Conservation (phyloP, 345 rosid genomes). For the Xanthoceras sorbifolium region DNA sequence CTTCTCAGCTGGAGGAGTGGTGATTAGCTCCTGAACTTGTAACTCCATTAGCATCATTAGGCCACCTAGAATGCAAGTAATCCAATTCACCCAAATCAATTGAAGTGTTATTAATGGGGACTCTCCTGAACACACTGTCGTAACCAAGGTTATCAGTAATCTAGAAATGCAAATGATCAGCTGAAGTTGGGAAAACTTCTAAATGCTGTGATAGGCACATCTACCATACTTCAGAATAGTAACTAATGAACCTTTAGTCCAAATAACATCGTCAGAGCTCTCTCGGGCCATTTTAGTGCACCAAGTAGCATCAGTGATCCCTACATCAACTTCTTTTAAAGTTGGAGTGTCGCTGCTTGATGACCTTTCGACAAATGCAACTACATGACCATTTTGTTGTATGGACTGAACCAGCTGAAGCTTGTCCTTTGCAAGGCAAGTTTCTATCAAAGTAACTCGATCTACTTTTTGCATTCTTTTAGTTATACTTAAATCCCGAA, state of each 20-base stretch:
- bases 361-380: constrained; percentile 28
- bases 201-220: constrained; percentile 27
- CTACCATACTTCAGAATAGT: constrained; percentile 15
- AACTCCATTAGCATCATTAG: constrained; percentile 27
- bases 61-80: constrained; percentile 18
- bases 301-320: constrained; percentile 2
- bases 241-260: not conserved
- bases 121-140: constrained; percentile 15
- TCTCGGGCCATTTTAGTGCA: constrained; percentile 17
- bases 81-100: constrained; percentile 20
- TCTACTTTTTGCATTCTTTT: constrained; percentile 15
- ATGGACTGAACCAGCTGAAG: constrained; percentile 15
- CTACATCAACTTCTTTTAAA: constrained; percentile 26
- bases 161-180: constrained; percentile 26
- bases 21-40: not conserved
- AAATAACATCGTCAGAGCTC: constrained; percentile 22
- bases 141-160: constrained; percentile 22
- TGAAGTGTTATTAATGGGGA: constrained; percentile 30
- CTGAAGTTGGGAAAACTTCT: constrained; percentile 33
- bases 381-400: constrained; percentile 21
- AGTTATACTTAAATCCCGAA: not conserved
- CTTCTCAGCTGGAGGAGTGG: constrained; percentile 9
- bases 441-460: constrained; percentile 6
- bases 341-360: constrained; percentile 21
- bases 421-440: constrained; percentile 20